phyloP scores from a whole-genome alignment of 306 rosid species.

The Fragaria nilgerrensis region DNA sequence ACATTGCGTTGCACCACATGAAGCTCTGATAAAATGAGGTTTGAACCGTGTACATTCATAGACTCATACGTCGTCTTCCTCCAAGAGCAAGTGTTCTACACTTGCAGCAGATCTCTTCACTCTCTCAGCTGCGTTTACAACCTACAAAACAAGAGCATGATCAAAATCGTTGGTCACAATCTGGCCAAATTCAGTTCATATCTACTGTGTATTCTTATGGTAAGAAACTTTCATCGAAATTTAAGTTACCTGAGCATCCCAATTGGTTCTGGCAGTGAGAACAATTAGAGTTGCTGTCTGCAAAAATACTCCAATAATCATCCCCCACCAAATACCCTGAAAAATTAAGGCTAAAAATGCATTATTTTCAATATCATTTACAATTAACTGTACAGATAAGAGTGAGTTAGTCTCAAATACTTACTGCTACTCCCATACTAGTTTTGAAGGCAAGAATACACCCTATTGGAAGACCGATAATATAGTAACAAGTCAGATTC shows the following conservation, averaged over 20 bases:
- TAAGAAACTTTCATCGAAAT: not conserved
- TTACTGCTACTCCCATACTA: slow-evolving; percentile 56
- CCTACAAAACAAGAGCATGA: slow-evolving; percentile 33
- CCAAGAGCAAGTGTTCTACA: slow-evolving; percentile 34
- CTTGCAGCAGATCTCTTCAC: slow-evolving; percentile 45
- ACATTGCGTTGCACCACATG: not conserved
- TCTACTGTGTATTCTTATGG: not conserved
- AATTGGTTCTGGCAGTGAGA: slow-evolving; percentile 60
- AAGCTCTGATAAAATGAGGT: not conserved
- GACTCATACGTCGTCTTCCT: slow-evolving; percentile 24
- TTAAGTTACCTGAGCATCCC: slow-evolving; percentile 54
- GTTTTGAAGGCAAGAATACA: slow-evolving; percentile 67
- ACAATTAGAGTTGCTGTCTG: slow-evolving; percentile 56
- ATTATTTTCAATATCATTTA: not conserved
- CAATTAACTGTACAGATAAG: not conserved
- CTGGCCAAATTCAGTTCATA: not conserved
- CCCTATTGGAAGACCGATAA: slow-evolving; percentile 65
- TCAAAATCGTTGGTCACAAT: not conserved
- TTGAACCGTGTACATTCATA: not conserved
- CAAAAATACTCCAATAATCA: slow-evolving; percentile 67
- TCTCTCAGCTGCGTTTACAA: slow-evolving; percentile 44
- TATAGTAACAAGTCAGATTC: slow-evolving; percentile 53
- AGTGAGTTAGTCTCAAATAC: slow-evolving; percentile 17
- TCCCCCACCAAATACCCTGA: slow-evolving; percentile 80
- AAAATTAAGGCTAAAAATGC: not conserved